Evolutionary conservation across 2,329 filamentous ascomycete species (phyloP).

Genomic region (Hymenoscyphus albidus): DNA sequence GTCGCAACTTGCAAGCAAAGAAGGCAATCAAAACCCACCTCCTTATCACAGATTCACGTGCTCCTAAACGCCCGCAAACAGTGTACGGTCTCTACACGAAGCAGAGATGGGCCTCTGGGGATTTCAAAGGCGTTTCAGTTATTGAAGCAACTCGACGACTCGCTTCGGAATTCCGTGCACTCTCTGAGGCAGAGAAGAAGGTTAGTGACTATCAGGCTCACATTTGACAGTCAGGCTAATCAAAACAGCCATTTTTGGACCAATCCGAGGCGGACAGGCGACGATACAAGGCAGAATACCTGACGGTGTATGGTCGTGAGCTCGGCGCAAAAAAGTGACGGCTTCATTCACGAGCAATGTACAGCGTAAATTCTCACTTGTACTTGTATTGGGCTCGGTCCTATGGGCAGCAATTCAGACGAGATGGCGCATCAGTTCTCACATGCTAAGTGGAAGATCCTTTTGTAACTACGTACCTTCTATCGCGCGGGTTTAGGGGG

Average conservation of each 20-base stretch:
- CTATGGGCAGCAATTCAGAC: neutral
- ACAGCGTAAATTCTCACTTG: neutral
- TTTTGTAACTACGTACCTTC: neutral
- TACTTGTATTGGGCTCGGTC: neutral
- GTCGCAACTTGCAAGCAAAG: slow-evolving; percentile 33
- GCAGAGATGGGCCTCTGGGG: slow-evolving; percentile 45
- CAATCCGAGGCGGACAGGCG: slow-evolving; percentile 23
- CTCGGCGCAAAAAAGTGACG: neutral
- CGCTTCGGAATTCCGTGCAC: slow-evolving; percentile 44
- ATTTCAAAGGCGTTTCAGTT: slow-evolving; percentile 45
- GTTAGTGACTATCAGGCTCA: slow-evolving; percentile 13
- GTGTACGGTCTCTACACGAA: slow-evolving; percentile 42
- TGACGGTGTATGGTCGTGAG: slow-evolving; percentile 30
- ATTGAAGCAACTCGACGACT: slow-evolving; percentile 41
- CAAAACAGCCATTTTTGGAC: slow-evolving; percentile 32
- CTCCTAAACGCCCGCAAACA: slow-evolving; percentile 40
- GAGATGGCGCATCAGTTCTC: neutral
- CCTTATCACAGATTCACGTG: slow-evolving; percentile 50
- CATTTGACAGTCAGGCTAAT: neutral
- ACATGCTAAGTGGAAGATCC: neutral
- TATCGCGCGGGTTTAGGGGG: neutral
- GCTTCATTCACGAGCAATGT: neutral
- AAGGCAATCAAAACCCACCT: slow-evolving; percentile 20
- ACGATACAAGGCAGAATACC: slow-evolving; percentile 33
- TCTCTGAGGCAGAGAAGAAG: slow-evolving; percentile 46